phyloP scores from a whole-genome alignment of 208 protist genomes.

The Wallacemonas sp. region DNA sequence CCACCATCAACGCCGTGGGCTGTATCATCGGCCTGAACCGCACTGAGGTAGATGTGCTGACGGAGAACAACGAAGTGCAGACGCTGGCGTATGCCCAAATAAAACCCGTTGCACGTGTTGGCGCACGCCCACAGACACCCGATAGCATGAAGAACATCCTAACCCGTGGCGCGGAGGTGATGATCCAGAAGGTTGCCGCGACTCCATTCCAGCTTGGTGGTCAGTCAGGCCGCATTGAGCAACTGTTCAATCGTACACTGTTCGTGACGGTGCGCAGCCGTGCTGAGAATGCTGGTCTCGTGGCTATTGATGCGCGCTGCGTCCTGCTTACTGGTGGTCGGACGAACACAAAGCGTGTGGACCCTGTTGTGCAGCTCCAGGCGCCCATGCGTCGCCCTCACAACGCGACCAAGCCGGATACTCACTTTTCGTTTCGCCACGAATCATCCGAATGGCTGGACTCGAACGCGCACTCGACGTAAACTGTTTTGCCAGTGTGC shows the following conservation, averaged over 20 bases:
- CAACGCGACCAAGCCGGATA: slow-evolving; percentile 54
- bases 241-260: slow-evolving; percentile 79
- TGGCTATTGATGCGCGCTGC: slow-evolving; percentile 61
- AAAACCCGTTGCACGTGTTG: slow-evolving; percentile 44
- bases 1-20: slow-evolving; percentile 61
- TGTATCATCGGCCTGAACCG: slow-evolving; percentile 76
- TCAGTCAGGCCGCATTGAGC: slow-evolving; percentile 79
- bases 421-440: slow-evolving; percentile 23
- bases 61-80: slow-evolving; percentile 73
- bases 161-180: slow-evolving; percentile 71
- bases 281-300: slow-evolving; percentile 70
- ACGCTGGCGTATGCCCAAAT: slow-evolving; percentile 73
- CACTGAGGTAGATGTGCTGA: slow-evolving; percentile 79
- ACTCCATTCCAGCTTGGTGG: slow-evolving; percentile 71
- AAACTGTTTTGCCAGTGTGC: slow-evolving; percentile 10
- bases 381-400: slow-evolving; percentile 39
- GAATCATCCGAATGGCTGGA: slow-evolving; percentile 45
- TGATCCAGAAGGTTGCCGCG: slow-evolving; percentile 51
- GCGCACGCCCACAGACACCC: slow-evolving; percentile 37
- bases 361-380: slow-evolving; percentile 48
- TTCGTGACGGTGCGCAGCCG: slow-evolving; percentile 78
- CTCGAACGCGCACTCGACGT: slow-evolving; percentile 30
- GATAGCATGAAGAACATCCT: slow-evolving; percentile 80
- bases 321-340: slow-evolving; percentile 73
- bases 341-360: slow-evolving; percentile 55